Base-by-base conservation (phyloP, 2,329 filamentous ascomycete species). In the Catunica adiposa region DNA sequence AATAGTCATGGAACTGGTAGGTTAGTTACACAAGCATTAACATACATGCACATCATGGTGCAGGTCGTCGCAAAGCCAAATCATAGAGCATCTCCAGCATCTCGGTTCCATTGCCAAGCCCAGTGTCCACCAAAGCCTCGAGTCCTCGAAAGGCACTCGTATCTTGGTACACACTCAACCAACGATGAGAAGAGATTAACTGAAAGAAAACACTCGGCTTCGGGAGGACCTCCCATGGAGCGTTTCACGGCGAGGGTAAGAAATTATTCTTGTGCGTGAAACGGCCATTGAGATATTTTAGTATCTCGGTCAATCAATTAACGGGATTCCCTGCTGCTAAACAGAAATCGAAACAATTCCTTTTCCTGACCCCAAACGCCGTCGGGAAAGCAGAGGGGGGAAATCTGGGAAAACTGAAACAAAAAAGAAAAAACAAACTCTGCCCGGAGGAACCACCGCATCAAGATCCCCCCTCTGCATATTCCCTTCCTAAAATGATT, bases 151-250 rank as follows among this genome's bases (percentile, higher is more conserved):
- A 37, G 5, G 22, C 3, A 44, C 37, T 17, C 37, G 26, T 46
- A 23, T 42, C 20, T 53, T 14, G 31, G 9, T 42, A 20, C 5
- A n/a, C 5, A 25, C 6, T 3, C 5, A 14, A 53, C 11, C 22
- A n/a, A 15, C 1, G 9, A 20, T n/a, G 9, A 34, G 57, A 54
- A 54, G 55, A 57, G 50, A 51, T 25, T 20, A 26, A 38, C 22
- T 40, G 23, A 23, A 23, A 44, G 23, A 23, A 23, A 44, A 51
- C 51, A 37, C 46, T 56, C 51, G 57, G 54, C 79, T 84, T 83
- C 79, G 80, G 82, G 80, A 84, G 69, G 66, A 79, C 79, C 81
- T 84, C 82, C 79, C 80, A 83, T 83, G 80, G 80, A 83, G 69
- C 80, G 82, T 76, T 79, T 82, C 80, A 83, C 79, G 73, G 67